Percentiles rank a stretch among this genome's conserved stretches.
Conservation (phyloP, 768 basidiomycete species). For the Tephrocybe sp. region DNA sequence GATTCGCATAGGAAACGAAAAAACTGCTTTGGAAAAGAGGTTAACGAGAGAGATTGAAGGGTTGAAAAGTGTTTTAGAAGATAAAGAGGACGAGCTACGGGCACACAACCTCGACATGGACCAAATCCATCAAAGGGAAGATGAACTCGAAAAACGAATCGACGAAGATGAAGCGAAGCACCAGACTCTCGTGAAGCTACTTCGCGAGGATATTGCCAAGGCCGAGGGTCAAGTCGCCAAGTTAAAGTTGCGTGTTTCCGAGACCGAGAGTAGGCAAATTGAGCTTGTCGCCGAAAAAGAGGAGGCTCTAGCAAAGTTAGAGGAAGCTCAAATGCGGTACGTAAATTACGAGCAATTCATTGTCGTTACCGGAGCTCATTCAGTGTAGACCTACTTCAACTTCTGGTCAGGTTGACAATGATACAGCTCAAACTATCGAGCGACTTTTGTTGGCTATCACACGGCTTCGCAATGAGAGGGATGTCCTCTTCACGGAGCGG, state of each 20-base stretch:
- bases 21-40: constrained; percentile 49
- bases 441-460: constrained; percentile 60
- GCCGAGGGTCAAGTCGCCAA: constrained; percentile 34
- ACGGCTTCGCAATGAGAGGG: constrained; percentile 66
- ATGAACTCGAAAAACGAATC: constrained; percentile 59
- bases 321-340: constrained; percentile 29
- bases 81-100: constrained; percentile 58
- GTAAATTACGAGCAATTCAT: background rate
- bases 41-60: constrained; percentile 41
- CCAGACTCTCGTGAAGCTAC: constrained; percentile 47
- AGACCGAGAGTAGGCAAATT: constrained; percentile 39
- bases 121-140: constrained; percentile 48
- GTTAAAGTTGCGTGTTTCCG: constrained; percentile 34
- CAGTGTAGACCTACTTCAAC: background rate
- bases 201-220: constrained; percentile 40
- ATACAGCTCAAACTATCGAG: constrained; percentile 42
- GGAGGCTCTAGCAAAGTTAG: constrained; percentile 39
- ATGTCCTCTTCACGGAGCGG: constrained; percentile 52
- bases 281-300: constrained; percentile 57
- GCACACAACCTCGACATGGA: constrained; percentile 38
- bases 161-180: constrained; percentile 75
- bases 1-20: constrained; percentile 56
- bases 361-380: background rate
- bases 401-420: constrained; percentile 20
- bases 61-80: constrained; percentile 42